Base-by-base conservation (phyloP, 176 grass and related monocot species). In the Eragrostis nindensis region DNA sequence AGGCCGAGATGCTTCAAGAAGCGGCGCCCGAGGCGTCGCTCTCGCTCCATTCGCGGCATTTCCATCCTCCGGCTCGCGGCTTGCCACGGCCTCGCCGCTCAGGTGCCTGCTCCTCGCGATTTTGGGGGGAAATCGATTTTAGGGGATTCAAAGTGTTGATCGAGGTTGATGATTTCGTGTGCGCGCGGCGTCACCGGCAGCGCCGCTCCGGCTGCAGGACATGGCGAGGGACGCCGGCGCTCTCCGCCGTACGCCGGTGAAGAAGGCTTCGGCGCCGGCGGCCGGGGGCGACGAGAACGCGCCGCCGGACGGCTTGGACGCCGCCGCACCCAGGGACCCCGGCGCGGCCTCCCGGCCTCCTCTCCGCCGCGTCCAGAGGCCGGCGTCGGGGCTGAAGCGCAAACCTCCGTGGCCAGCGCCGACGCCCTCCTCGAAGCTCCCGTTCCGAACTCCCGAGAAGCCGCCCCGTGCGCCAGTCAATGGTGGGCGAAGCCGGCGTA, bases 361-460 rank as follows among this genome's bases (percentile, higher is more conserved):
- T 86, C 85, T 87, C 86, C 89, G 86, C 80, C 22, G 73, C 86
- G 66, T 91, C 88, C 82, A 89, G 88, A 17, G 80, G 80, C 47
- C n/a, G n/a, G 18, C 26, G 15, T 32, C 26, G 3, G 46, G 26
- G n/a, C 16, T 26, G 70, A 36, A 36, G 32, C 32, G 32, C 2
- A 36, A 36, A 36, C 30, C 15, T 21, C 30, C 5, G 69, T 49
- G 43, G 80, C 43, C 15, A 3, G 1, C 0, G 29, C 13, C 21
- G 11, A 2, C 62, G 62, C 21, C 21, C 45, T 74, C 7, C 5
- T 65, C 26, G 7, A 11, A 5, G 27, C 0, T 2, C 1, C 29
- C 29, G 44, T 43, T 4, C 1, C 25, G 73, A 49, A 36, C 54
- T 9, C 49, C 11, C 26, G 87, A 75, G 42, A 21, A 77, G 5